A percentile compares a stretch with the other conserved stretches of the same genome.
Conservation (phyloP, 2,329 filamentous ascomycete genomes). For the Fusarium algeriense region DNA sequence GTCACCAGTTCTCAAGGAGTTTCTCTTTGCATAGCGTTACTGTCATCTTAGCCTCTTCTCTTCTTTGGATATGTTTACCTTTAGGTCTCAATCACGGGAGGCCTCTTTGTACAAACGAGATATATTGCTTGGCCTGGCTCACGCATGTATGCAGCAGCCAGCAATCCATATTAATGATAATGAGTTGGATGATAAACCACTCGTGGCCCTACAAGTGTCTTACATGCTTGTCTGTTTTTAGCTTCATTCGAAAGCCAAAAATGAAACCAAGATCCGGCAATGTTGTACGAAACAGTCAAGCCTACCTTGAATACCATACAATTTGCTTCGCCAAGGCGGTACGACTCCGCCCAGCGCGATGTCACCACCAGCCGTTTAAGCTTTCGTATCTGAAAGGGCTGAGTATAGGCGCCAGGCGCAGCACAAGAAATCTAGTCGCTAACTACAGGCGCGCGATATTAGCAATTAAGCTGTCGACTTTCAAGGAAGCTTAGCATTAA, state of each 20-base stretch:
- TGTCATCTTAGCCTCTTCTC: constrained; percentile 27
- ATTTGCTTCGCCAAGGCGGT: constrained; percentile 22
- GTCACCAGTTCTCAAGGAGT: constrained; percentile 91
- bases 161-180: constrained; percentile 46
- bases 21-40: constrained; percentile 75
- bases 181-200: constrained; percentile 40
- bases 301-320: background rate
- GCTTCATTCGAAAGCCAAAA: constrained; percentile 10
- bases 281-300: constrained; percentile 1
- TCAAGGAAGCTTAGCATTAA: background rate
- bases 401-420: constrained; percentile 3
- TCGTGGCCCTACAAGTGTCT: background rate
- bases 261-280: constrained; percentile 8
- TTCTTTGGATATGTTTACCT: constrained; percentile 41
- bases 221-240: background rate
- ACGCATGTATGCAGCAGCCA: constrained; percentile 30
- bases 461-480: background rate
- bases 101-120: constrained; percentile 42
- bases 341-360: constrained; percentile 1
- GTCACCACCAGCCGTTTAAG: constrained; percentile 18
- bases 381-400: constrained; percentile 8
- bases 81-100: constrained; percentile 25
- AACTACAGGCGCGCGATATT: background rate
- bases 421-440: background rate
- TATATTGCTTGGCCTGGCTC: constrained; percentile 30